Evolutionary conservation across 2,329 filamentous ascomycete genomes (phyloP).

Genomic region (Purpureocillium lavendulum): DNA sequence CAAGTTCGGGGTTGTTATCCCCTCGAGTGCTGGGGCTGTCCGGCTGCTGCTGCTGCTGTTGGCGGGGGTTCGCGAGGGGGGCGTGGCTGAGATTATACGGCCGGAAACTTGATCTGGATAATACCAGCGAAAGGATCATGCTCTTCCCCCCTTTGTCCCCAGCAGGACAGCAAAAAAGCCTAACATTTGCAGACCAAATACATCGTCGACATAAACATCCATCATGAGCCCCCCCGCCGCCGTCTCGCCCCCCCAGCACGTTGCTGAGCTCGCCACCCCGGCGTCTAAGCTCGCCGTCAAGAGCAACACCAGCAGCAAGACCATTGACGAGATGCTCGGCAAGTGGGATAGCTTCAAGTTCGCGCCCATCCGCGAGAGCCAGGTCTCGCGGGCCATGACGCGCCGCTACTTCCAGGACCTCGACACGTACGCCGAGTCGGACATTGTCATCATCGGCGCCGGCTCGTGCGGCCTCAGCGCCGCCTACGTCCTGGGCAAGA

Average conservation of each 20-base stretch:
- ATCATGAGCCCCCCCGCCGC: slow-evolving; percentile 76
- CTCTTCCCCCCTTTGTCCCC: slow-evolving; percentile 38
- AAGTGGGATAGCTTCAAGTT: slow-evolving; percentile 81
- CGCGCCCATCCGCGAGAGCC: slow-evolving; percentile 79
- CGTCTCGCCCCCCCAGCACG: slow-evolving; percentile 47
- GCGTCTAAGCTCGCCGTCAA: slow-evolving; percentile 32
- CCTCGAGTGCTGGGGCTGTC: background rate
- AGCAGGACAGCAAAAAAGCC: slow-evolving; percentile 9
- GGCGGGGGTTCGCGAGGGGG: slow-evolving; percentile 8
- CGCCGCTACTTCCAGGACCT: slow-evolving; percentile 87
- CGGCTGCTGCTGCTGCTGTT: background rate
- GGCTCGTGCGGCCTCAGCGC: slow-evolving; percentile 81
- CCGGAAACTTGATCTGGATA: slow-evolving; percentile 94
- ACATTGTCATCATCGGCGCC: slow-evolving; percentile 88
- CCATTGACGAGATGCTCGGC: slow-evolving; percentile 58
- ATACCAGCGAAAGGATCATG: slow-evolving; percentile 99
- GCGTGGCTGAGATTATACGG: slow-evolving; percentile 77
- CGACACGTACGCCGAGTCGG: slow-evolving; percentile 81
- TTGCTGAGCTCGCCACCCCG: slow-evolving; percentile 34
- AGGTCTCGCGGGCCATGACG: slow-evolving; percentile 90
- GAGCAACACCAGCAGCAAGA: slow-evolving; percentile 20
- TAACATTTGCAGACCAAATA: slow-evolving; percentile 17
- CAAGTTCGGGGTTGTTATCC: slow-evolving; percentile 4
- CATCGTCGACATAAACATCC: slow-evolving; percentile 12
- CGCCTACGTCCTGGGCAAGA: slow-evolving; percentile 75